phyloP scores from a whole-genome alignment of 768 basidiomycete genomes.

The Sarcodon aspratus region DNA sequence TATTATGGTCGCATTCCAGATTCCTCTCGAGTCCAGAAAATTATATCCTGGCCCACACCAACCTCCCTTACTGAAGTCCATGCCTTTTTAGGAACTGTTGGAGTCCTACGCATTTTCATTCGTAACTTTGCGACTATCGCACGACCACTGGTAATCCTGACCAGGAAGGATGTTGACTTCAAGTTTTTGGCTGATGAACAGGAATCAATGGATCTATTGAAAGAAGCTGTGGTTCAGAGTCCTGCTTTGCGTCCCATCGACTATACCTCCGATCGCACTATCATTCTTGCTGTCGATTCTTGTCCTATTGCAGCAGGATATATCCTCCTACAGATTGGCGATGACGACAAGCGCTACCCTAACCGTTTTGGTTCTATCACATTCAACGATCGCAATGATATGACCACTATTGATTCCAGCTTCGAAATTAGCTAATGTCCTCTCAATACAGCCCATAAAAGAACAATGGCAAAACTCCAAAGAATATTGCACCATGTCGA shows the following conservation, averaged over 20 bases:
- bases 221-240: slow-evolving; percentile 5
- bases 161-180: slow-evolving; percentile 11
- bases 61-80: slow-evolving; percentile 11
- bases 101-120: slow-evolving; percentile 12
- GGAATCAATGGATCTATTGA: slow-evolving; percentile 8
- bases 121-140: slow-evolving; percentile 11
- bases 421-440: too few species aligned
- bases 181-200: slow-evolving; percentile 7
- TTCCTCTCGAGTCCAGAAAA: slow-evolving; percentile 6
- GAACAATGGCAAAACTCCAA: too few species aligned
- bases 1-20: slow-evolving; percentile 21
- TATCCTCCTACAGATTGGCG: slow-evolving; percentile 15
- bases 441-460: too few species aligned
- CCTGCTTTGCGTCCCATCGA: slow-evolving; percentile 11
- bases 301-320: slow-evolving; percentile 11
- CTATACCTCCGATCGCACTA: slow-evolving; percentile 6
- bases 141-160: slow-evolving; percentile 8
- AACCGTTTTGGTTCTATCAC: slow-evolving; percentile 26
- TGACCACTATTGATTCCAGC: too few species aligned
- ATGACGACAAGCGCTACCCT: slow-evolving; percentile 10
- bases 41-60: slow-evolving; percentile 15
- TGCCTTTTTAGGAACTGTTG: slow-evolving; percentile 13
- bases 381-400: slow-evolving; percentile 19
- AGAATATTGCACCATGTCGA: too few species aligned
- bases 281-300: slow-evolving; percentile 14